phyloP scores from a whole-genome alignment of 164 flowering plant species.

The Magnolia officinalis region DNA sequence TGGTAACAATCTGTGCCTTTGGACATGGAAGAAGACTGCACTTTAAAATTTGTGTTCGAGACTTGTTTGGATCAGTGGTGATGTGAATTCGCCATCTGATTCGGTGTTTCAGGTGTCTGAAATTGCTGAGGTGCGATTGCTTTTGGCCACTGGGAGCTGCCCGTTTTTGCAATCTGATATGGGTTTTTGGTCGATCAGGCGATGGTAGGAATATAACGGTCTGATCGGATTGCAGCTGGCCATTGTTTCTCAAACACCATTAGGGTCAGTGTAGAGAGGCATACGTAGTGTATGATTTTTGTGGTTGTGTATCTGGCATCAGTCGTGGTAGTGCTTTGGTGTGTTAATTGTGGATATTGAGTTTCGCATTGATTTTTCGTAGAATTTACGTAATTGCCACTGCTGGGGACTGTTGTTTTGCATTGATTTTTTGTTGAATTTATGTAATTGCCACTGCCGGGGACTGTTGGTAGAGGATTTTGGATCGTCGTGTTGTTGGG shows the following conservation, averaged over 20 bases:
- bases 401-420: neutral
- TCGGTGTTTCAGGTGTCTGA: neutral
- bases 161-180: conserved; percentile 3
- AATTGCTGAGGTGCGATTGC: conserved; percentile 9
- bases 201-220: conserved; percentile 27
- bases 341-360: neutral
- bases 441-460: neutral
- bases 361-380: neutral
- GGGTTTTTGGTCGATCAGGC: conserved; percentile 12
- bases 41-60: conserved; percentile 16
- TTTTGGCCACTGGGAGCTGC: conserved; percentile 24
- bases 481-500: neutral
- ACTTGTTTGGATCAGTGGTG: conserved; percentile 12
- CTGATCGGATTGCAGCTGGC: conserved; percentile 14
- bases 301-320: neutral
- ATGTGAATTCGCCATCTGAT: neutral
- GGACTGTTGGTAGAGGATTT: neutral
- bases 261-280: conserved; percentile 32
- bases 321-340: neutral
- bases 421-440: neutral
- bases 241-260: conserved; percentile 29
- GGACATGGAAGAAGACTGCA: conserved; percentile 57
- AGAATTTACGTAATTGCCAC: neutral
- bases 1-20: neutral
- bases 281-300: neutral